Percentiles rank a stretch among this genome's conserved stretches.
Conservation (phyloP, 257 asterid genomes). For the Scutellaria barbata region DNA sequence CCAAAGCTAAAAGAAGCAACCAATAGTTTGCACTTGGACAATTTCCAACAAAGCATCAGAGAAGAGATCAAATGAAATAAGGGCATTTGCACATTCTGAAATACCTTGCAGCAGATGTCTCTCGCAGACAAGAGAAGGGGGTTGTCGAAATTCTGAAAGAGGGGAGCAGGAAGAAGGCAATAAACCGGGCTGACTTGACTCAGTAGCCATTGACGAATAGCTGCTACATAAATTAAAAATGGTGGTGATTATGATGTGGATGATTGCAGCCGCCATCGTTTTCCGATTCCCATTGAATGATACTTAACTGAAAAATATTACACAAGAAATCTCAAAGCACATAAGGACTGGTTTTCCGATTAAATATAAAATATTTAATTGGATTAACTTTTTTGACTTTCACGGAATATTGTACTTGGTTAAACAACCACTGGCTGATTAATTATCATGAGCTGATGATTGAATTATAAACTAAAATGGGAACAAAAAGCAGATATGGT, state of each 20-base stretch:
- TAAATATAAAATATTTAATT: no score
- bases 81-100: neutral
- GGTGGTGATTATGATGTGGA: constrained; percentile 14
- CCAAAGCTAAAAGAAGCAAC: constrained; percentile 17
- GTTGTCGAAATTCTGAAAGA: constrained; percentile 16
- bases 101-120: constrained; percentile 23
- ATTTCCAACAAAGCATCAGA: constrained; percentile 3
- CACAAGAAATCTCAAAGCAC: neutral
- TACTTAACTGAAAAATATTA: constrained; percentile 1
- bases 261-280: constrained; percentile 14
- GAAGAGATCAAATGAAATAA: neutral
- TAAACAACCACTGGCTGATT: neutral
- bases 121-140: neutral
- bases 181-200: constrained; percentile 35
- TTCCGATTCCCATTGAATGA: neutral
- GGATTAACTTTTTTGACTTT: neutral
- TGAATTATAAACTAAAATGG: neutral
- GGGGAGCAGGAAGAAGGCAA: constrained; percentile 4
- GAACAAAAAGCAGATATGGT: no score
- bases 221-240: constrained; percentile 8
- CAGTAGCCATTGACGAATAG: constrained; percentile 33
- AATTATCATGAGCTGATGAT: constrained; percentile 7
- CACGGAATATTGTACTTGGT: neutral
- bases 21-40: neutral
- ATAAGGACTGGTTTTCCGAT: neutral